Base-by-base conservation (phyloP, 1,284 basidiomycete species). In the Puccinia horiana region DNA sequence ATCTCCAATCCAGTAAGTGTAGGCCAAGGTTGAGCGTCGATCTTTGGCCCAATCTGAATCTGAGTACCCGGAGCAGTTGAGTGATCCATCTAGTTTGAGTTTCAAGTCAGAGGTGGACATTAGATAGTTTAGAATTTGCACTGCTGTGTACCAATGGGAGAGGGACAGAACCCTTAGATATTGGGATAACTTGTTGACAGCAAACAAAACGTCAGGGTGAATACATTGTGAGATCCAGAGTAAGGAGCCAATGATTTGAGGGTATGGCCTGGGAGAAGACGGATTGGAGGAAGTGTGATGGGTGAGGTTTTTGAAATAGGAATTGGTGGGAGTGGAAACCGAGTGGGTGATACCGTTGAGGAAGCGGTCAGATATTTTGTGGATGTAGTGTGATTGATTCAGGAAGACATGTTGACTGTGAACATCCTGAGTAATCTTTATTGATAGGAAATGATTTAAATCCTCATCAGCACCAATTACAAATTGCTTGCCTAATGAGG, bases 1-100 rank as follows among this genome's bases (percentile, higher is more conserved):
- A n/a, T n/a, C n/a, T n/a, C n/a, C n/a, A n/a, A n/a, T n/a, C n/a
- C n/a, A n/a, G n/a, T n/a, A n/a, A n/a, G n/a, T n/a, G n/a, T n/a
- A n/a, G n/a, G n/a, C n/a, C n/a, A n/a, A n/a, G n/a, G n/a, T n/a
- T n/a, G n/a, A n/a, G n/a, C n/a, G n/a, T 84, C 0, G 87, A 85
- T 76, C 88, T 87, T 14, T 86, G 52, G 0, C 88, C 85, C 0
- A 90, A 82, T 0, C 83, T 69, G 44, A 89, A 20, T 63, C 58
- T 12, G 58, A 63, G 20, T 9, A 63, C 6, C 58, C 58, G 8
- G 58, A 47, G 37, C 23, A 37, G 35, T n/a, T 40, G 23, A 37
- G n/a, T 16, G 4, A 4, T 37, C 67, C 67, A 29, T 32, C 67
- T 16, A 70, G 67, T 20, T 11, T 5, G 12, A 70, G 67, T 23